phyloP scores from a whole-genome alignment of 768 basidiomycete genomes.

The Suillus weaverae region DNA sequence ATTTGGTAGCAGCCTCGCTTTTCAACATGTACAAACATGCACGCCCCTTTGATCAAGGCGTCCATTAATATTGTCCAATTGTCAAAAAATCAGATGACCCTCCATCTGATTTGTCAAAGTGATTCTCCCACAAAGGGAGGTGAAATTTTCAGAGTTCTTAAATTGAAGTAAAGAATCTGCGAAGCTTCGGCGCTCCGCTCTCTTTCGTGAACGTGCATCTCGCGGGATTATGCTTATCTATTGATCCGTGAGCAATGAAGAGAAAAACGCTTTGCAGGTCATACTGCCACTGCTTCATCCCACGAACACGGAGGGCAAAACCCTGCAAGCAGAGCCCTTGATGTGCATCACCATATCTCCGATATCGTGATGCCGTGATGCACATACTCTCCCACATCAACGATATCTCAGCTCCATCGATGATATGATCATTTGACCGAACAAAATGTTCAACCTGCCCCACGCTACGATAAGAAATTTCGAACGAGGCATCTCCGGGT shows the following conservation, averaged over 20 bases:
- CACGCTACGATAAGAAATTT: not conserved
- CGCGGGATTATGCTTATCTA: not conserved
- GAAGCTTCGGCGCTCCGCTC: not conserved
- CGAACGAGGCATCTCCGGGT: not conserved
- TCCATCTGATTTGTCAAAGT: not conserved
- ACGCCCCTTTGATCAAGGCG: too few species aligned
- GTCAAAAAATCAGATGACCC: not conserved
- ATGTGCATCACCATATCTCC: not conserved
- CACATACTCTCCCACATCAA: not conserved
- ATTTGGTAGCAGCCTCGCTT: not conserved
- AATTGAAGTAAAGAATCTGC: not conserved
- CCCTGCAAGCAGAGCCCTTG: not conserved
- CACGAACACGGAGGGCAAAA: not conserved
- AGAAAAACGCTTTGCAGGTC: not conserved
- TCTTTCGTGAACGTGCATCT: not conserved
- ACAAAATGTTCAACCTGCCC: not conserved
- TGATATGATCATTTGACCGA: not conserved
- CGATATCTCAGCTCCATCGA: not conserved
- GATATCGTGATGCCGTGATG: not conserved
- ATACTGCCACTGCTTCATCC: not conserved
- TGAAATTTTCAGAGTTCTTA: too few species aligned
- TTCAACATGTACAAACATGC: constrained; percentile 2
- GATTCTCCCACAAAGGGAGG: not conserved
- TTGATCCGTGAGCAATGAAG: not conserved
- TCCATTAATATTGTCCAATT: not conserved